Conservation (phyloP, 192 early-diverging fungal genomes). For the Phycomyces blakesleeanus region DNA sequence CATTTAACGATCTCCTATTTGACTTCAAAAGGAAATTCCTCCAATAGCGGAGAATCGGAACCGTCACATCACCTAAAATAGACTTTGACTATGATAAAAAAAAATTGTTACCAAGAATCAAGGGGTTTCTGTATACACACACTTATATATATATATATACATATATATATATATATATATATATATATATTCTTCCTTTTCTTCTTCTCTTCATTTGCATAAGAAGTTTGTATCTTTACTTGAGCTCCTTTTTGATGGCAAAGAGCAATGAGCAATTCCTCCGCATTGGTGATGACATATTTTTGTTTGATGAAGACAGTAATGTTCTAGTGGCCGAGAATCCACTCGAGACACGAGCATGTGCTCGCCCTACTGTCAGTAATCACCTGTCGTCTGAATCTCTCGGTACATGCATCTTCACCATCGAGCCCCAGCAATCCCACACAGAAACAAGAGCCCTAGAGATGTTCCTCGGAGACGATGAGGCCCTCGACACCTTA, state of each 20-base stretch:
- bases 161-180: neutral
- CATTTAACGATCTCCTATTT: too few species aligned
- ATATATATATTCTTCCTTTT: neutral
- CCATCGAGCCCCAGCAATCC: constrained; percentile 24
- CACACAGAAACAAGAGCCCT: constrained; percentile 4
- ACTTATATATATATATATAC: too few species aligned
- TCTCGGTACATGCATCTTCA: constrained; percentile 18
- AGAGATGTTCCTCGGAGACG: constrained; percentile 12
- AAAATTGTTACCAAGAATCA: too few species aligned
- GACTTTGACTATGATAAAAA: too few species aligned
- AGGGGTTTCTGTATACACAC: too few species aligned
- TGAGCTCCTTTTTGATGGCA: neutral
- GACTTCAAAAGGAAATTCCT: too few species aligned
- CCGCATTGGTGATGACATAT: constrained; percentile 23
- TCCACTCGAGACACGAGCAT: constrained; percentile 22
- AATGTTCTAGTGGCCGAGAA: constrained; percentile 25
- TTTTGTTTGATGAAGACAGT: constrained; percentile 20
- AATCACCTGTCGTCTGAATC: constrained; percentile 18
- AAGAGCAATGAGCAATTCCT: constrained; percentile 9
- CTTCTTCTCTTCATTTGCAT: neutral
- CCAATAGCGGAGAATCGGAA: too few species aligned
- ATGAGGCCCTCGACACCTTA: neutral
- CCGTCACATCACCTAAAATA: too few species aligned
- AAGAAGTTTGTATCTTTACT: too few species aligned
- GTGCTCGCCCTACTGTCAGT: constrained; percentile 4